phyloP scores from a whole-genome alignment of 768 basidiomycete genomes.

The Wakefieldia striispora region DNA sequence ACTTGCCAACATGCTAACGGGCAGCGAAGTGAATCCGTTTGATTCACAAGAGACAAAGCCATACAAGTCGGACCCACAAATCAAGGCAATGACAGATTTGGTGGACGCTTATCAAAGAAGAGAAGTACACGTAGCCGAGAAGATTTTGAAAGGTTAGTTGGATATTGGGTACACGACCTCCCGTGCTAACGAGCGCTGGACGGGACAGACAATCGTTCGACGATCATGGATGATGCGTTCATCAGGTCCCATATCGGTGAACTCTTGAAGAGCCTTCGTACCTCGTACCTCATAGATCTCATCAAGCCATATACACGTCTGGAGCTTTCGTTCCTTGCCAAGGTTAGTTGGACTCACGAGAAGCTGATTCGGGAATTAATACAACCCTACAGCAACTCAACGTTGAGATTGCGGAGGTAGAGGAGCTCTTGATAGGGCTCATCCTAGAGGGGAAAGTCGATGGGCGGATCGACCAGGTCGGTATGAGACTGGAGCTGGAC shows the following conservation, averaged over 20 bases:
- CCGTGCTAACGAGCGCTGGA: not conserved
- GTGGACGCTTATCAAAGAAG: conserved; percentile 96
- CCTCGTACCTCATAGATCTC: conserved; percentile 95
- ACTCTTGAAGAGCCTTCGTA: conserved; percentile 87
- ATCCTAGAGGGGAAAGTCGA: conserved; percentile 98
- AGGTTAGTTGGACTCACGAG: conserved; percentile 45
- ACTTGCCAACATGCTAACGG: conserved; percentile 96
- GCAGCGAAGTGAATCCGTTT: conserved; percentile 98
- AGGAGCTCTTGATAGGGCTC: conserved; percentile 88
- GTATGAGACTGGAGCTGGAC: conserved; percentile 89
- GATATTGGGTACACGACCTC: not conserved
- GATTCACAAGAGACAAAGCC: conserved; percentile 99
- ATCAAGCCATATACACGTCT: conserved; percentile 97
- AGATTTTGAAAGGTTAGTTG: conserved; percentile 77
- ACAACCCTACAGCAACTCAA: conserved; percentile 76
- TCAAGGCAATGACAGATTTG: conserved; percentile 96
- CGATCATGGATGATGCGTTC: conserved; percentile 95
- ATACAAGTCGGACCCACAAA: conserved; percentile 93
- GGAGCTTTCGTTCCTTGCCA: conserved; percentile 90
- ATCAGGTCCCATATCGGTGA: conserved; percentile 97
- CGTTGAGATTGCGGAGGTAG: conserved; percentile 87
- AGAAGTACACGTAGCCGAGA: conserved; percentile 97
- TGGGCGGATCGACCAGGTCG: conserved; percentile 95
- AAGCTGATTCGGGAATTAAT: not conserved
- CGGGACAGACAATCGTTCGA: conserved; percentile 78